Evolutionary conservation across 176 grass and related monocot species (phyloP), one percentile per base, ranked within the genome.

Genomic region (Aegilops umbellulata): DNA sequence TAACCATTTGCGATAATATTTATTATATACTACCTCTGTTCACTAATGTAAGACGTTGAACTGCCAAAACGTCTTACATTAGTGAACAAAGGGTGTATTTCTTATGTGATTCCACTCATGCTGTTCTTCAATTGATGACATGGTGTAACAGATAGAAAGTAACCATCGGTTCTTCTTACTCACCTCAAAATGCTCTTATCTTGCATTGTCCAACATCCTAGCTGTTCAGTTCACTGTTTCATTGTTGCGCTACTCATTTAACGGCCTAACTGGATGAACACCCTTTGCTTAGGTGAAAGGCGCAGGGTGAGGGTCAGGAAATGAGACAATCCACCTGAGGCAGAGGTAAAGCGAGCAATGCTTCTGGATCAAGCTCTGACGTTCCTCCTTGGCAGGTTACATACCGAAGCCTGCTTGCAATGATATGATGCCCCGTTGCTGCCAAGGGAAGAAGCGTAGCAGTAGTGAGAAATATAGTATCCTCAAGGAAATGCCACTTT

Each of bases 141-240:
- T 75, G 30, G 51, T 80, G 38, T 57, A 25, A 12, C 64, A 12
- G 10, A 82, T 46, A 10, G 17, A 20, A 17, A 17, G 17, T 55
- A 55, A 55, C 51, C 51, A 20, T 32, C 58, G 34, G 22, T 55
- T 17, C 63, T 14, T 38, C 15, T n/a, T 49, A 69, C 16, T 8
- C 12, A 29, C 49, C 1, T 86, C 17, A 26, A 69, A n/a, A 73
- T 81, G 8, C 17, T 86, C 11, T 7, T 71, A 7, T 36, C 17
- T 55, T 58, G 68, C 30, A 74, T 62, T 64, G 58, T 41, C 20
- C 23, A 85, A 66, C 87, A 65, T 80, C 71, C 7, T 53, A 58
- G 26, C 69, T 46, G 24, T 35, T 77, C 65, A n/a, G 34, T 8
- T 66, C 53, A 46, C 22, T 32, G 25, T 79, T 41, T 29, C 6